Conservation (phyloP, 2,329 filamentous ascomycete genomes). For the Neofusicoccum ribis region DNA sequence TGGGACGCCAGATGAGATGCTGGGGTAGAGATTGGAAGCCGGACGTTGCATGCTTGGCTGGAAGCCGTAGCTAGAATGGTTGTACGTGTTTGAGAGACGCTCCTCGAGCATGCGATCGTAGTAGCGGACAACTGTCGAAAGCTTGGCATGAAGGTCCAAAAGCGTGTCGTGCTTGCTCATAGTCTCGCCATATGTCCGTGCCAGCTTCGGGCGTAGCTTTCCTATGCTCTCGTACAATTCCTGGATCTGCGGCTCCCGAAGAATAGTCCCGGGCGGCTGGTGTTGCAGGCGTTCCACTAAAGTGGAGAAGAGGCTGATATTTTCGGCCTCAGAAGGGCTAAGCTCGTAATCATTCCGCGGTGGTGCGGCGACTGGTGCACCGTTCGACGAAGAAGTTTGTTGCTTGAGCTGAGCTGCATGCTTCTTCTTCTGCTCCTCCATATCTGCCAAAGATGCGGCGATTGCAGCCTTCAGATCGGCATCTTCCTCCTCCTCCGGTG, state of each 20-base stretch:
- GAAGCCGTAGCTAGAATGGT: conserved; percentile 54
- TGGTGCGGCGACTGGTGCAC: conserved; percentile 51
- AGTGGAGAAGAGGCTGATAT: conserved; percentile 94
- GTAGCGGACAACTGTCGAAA: conserved; percentile 93
- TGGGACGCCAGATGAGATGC: conserved; percentile 48
- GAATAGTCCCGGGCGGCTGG: conserved; percentile 89
- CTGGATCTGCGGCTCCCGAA: conserved; percentile 97
- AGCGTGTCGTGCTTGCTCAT: conserved; percentile 99
- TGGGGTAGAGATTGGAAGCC: conserved; percentile 68
- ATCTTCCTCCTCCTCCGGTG: conserved; percentile 76
- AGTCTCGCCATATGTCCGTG: conserved; percentile 93
- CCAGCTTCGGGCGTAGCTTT: conserved; percentile 87
- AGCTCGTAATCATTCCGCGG: conserved; percentile 94
- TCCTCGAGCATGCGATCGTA: conserved; percentile 99
- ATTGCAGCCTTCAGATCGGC: conserved; percentile 93
- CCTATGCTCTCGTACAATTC: conserved; percentile 97
- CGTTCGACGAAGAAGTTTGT: conserved; percentile 61
- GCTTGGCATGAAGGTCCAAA: conserved; percentile 88
- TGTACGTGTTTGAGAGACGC: conserved; percentile 87
- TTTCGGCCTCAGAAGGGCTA: conserved; percentile 90
- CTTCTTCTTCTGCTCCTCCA: conserved; percentile 96
- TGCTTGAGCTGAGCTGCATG: conserved; percentile 84
- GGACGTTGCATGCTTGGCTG: conserved; percentile 35
- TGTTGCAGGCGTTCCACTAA: conserved; percentile 92
- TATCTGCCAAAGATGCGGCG: conserved; percentile 89